Evolutionary conservation across 2,329 filamentous ascomycete species (phyloP), one percentile per base, ranked within the genome.

Genomic region (Septoria linicola): DNA sequence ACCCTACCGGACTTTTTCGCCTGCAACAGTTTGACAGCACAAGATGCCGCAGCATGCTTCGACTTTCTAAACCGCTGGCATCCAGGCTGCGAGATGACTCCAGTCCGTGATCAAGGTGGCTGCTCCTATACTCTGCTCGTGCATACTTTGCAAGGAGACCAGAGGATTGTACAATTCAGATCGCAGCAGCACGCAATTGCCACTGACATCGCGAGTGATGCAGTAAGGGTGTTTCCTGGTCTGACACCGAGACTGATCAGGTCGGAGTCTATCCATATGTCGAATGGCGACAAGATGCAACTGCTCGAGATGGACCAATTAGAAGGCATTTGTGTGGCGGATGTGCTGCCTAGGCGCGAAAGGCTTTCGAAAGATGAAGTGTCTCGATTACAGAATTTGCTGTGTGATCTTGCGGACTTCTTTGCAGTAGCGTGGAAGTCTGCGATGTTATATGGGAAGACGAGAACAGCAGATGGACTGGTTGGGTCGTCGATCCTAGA

Each of bases 41-140:
- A 36, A 8, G 51, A 54, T 10, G 10, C 46, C 23, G 10, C 30
- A 17, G 2, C 7, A 7, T 54, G 44, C 40, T 40, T 51, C 1
- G 13, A 11, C 14, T 1, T 52, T 2, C 31, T 48, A 3, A n/a
- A 23, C 6, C n/a, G 16, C 2, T 11, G 20, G 13, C 41, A 49
- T 36, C 34, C 17, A 13, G n/a, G n/a, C 13, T 37, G n/a, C n/a
- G 11, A 3, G 3, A 16, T 54, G 14, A 14, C 14, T n/a, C 11
- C 34, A 0, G n/a, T 52, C 3, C 6, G 30, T n/a, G 25, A 31
- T 21, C 56, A 57, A 42, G 56, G 56, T 8, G 56, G 42, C 8
- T 59, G 56, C 41, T 57, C 53, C 1, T 49, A 49, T 23, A 59
- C 53, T 3, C 14, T 54, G 3, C 16, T 36, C 17, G 41, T 45